A percentile compares a stretch with the other conserved stretches of the same genome.
Evolutionary conservation across 1,139 yeast genomes (phyloP).

Genomic region (Protomyces lactucae-debilis): DNA sequence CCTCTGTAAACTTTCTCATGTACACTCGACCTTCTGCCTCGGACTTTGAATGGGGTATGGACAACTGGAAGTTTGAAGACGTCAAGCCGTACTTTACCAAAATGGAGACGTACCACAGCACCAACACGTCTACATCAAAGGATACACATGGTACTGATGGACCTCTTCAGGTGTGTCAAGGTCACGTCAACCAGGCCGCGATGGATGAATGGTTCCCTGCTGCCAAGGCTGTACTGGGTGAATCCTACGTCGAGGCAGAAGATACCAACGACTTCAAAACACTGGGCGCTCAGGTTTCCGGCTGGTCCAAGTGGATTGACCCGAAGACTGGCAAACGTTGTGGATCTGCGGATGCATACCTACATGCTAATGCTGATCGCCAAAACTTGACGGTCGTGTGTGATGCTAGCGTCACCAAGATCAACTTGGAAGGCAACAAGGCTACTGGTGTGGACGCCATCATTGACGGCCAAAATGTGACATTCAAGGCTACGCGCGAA

Average conservation of each 20-base stretch:
- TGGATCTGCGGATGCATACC: slow-evolving; percentile 12
- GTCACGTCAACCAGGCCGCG: neutral
- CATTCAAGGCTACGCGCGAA: slow-evolving; percentile 6
- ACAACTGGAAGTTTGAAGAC: slow-evolving; percentile 14
- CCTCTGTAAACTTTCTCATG: slow-evolving; percentile 8
- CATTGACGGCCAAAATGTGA: neutral
- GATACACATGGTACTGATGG: slow-evolving; percentile 4
- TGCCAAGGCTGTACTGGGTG: neutral
- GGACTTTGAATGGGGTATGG: slow-evolving; percentile 5
- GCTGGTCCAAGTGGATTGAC: slow-evolving; percentile 8
- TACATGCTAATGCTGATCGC: slow-evolving; percentile 5
- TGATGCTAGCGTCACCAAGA: neutral
- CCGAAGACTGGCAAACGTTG: slow-evolving; percentile 12
- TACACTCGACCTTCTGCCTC: slow-evolving; percentile 2
- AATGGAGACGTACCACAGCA: slow-evolving; percentile 6
- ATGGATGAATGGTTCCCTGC: neutral
- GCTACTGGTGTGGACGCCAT: slow-evolving; percentile 13
- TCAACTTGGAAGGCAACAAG: slow-evolving; percentile 1
- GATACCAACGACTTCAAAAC: slow-evolving; percentile 5
- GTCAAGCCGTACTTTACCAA: slow-evolving; percentile 20
- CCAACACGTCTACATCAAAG: neutral
- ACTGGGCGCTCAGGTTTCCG: neutral
- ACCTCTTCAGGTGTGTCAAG: slow-evolving; percentile 2
- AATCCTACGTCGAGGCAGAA: neutral
- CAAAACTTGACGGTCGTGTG: slow-evolving; percentile 4